These are phyloP conservation scores for Aschersonia sp. DNA, from an alignment of 2,329 filamentous ascomycete species.

Conservation along the genomic window DNA sequence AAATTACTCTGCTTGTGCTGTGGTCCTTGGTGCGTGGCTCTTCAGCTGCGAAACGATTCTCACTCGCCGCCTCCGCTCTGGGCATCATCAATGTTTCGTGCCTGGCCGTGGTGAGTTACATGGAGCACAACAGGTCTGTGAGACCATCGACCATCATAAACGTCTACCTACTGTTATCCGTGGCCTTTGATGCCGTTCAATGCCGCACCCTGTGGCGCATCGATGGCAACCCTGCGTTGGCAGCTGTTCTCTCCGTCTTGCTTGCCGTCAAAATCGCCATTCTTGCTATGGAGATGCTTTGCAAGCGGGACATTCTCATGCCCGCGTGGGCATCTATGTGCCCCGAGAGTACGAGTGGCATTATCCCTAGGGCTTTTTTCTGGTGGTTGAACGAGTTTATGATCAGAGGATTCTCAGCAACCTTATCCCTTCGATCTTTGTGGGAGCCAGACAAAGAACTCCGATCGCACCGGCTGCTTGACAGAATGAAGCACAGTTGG, in stretches of 20 bases:
- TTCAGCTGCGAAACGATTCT: neutral
- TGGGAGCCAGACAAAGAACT: neutral
- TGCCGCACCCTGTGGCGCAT: neutral
- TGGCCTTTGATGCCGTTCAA: neutral
- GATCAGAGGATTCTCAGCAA: neutral
- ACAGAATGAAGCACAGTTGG: neutral
- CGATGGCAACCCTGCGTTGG: neutral
- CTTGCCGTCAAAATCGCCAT: conserved; percentile 5
- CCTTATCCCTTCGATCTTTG: neutral
- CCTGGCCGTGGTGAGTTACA: conserved; percentile 10
- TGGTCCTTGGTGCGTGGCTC: too few species aligned
- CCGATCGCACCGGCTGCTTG: neutral
- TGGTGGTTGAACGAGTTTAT: neutral
- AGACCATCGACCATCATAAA: conserved; percentile 1
- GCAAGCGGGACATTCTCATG: conserved; percentile 13
- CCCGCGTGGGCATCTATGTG: neutral
- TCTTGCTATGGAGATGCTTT: conserved; percentile 7
- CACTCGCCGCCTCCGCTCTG: conserved; percentile 1
- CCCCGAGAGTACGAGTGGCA: neutral
- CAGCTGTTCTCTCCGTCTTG: neutral
- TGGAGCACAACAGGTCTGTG: conserved; percentile 15
- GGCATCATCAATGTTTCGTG: neutral
- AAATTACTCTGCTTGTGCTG: too few species aligned
- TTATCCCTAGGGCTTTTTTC: neutral
- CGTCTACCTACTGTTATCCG: neutral